Conservation (phyloP, 2,329 filamentous ascomycete genomes). For the Thermomyces lanuginosus region DNA sequence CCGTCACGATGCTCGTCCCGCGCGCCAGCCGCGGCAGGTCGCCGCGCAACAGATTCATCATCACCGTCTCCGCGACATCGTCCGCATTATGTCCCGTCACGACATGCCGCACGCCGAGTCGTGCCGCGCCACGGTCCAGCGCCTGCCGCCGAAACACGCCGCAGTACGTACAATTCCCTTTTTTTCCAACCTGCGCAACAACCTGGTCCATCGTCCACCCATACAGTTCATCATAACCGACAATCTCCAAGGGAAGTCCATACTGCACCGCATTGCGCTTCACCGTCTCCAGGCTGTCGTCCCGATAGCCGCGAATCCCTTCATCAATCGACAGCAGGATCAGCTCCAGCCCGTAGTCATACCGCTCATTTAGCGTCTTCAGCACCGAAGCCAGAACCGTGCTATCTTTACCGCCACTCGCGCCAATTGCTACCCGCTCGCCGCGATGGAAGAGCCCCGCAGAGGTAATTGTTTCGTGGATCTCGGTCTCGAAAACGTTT, state of each 20-base stretch:
- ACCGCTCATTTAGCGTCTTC: slow-evolving; percentile 81
- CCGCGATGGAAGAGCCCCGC: slow-evolving; percentile 68
- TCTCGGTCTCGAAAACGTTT: slow-evolving; percentile 72
- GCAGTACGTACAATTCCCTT: slow-evolving; percentile 97
- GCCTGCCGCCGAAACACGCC: slow-evolving; percentile 92
- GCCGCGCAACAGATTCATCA: slow-evolving; percentile 90
- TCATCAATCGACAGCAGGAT: slow-evolving; percentile 87
- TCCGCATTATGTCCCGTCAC: slow-evolving; percentile 97
- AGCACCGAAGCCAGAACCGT: slow-evolving; percentile 89
- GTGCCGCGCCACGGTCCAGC: slow-evolving; percentile 76
- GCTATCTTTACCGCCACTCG: slow-evolving; percentile 92
- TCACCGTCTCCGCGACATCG: slow-evolving; percentile 87
- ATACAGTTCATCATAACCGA: slow-evolving; percentile 86
- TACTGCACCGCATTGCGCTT: slow-evolving; percentile 88
- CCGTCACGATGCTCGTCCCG: slow-evolving; percentile 79
- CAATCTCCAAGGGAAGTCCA: slow-evolving; percentile 75
- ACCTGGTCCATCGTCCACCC: slow-evolving; percentile 99
- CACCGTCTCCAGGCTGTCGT: slow-evolving; percentile 90
- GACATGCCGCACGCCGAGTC: slow-evolving; percentile 76
- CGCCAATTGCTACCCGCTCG: slow-evolving; percentile 82
- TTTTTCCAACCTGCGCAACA: slow-evolving; percentile 89
- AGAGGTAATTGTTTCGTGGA: slow-evolving; percentile 77
- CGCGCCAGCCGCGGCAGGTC: slow-evolving; percentile 75
- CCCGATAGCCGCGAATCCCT: slow-evolving; percentile 90
- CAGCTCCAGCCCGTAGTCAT: slow-evolving; percentile 72